Evolutionary conservation across 176 grass and related monocot species (phyloP).

Genomic region (Otatea glauca): DNA sequence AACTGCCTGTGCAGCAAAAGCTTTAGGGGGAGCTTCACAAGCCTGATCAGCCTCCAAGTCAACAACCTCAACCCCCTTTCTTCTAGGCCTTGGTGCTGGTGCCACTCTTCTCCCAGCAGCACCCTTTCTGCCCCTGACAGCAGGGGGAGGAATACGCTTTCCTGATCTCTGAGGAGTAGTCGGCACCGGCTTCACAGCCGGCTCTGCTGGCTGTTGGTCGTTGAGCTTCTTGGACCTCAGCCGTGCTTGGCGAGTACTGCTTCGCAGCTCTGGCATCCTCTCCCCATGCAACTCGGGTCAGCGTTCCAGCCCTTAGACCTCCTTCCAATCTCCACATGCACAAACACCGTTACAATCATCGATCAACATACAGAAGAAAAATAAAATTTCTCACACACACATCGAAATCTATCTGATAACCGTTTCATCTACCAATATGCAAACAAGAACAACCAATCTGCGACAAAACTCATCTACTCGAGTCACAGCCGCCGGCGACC

Average conservation of each 20-base stretch:
- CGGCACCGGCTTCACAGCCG: conserved; percentile 36
- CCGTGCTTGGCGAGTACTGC: conserved; percentile 76
- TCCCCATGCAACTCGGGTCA: conserved; percentile 76
- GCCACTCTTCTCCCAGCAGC: conserved; percentile 49
- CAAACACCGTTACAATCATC: conserved; percentile 35
- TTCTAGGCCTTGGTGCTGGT: conserved; percentile 43
- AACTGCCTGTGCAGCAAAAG: conserved; percentile 33
- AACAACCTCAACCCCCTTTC: conserved; percentile 40
- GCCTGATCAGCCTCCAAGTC: conserved; percentile 52
- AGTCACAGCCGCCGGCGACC: background rate
- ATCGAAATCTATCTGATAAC: background rate
- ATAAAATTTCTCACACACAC: background rate
- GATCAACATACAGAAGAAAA: conserved; percentile 32
- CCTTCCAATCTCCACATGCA: conserved; percentile 63
- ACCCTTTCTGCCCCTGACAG: conserved; percentile 60
- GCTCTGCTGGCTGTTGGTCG: conserved; percentile 44
- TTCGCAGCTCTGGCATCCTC: conserved; percentile 92
- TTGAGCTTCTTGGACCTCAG: conserved; percentile 67
- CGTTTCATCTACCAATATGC: background rate
- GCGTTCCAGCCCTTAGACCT: conserved; percentile 41
- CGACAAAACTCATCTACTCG: background rate
- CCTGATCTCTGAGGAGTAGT: conserved; percentile 54
- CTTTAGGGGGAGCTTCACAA: conserved; percentile 45
- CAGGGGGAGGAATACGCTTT: conserved; percentile 50
- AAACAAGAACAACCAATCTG: background rate